phyloP scores from a whole-genome alignment of 108 stramenopile genomes.

The Skeletonema potamos region DNA sequence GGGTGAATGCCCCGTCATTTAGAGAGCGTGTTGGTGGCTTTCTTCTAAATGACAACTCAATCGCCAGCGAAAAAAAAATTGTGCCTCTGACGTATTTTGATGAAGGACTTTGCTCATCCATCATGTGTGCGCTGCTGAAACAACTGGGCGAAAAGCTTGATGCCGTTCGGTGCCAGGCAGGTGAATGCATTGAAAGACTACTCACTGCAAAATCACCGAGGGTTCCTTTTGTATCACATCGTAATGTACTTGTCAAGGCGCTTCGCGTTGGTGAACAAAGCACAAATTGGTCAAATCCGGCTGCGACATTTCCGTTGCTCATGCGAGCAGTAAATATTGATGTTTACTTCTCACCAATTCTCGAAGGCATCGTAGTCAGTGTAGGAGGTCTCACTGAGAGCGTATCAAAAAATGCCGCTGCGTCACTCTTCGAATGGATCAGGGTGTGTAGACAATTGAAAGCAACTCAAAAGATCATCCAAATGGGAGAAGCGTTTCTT shows the following conservation, averaged over 20 bases:
- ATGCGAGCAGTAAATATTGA: slow-evolving; percentile 73
- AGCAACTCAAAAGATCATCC: slow-evolving; percentile 33
- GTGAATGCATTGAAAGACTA: slow-evolving; percentile 69
- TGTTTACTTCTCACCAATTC: slow-evolving; percentile 62
- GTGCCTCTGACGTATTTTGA: slow-evolving; percentile 22
- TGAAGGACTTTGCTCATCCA: slow-evolving; percentile 35
- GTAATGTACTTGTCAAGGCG: slow-evolving; percentile 36
- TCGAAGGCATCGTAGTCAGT: slow-evolving; percentile 88
- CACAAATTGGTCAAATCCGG: slow-evolving; percentile 64
- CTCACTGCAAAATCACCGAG: slow-evolving; percentile 43
- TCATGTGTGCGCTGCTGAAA: slow-evolving; percentile 74
- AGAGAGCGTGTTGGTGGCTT: slow-evolving; percentile 7
- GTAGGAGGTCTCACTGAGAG: slow-evolving; percentile 94
- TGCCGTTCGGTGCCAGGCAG: slow-evolving; percentile 80
- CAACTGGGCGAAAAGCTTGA: slow-evolving; percentile 95
- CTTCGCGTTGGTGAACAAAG: slow-evolving; percentile 20
- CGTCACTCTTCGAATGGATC: slow-evolving; percentile 78
- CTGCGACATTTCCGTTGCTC: slow-evolving; percentile 67
- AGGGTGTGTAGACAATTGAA: slow-evolving; percentile 46
- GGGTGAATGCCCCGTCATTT: slow-evolving; percentile 19
- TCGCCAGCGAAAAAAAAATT: not conserved
- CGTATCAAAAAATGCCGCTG: slow-evolving; percentile 75
- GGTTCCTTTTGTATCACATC: slow-evolving; percentile 56
- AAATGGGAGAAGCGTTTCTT: slow-evolving; percentile 49
- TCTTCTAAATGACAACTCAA: not conserved